Evolutionary conservation across 192 early-diverging fungal genomes (phyloP), one percentile per base, ranked within the genome.

Genomic region (Podochytrium sp.): DNA sequence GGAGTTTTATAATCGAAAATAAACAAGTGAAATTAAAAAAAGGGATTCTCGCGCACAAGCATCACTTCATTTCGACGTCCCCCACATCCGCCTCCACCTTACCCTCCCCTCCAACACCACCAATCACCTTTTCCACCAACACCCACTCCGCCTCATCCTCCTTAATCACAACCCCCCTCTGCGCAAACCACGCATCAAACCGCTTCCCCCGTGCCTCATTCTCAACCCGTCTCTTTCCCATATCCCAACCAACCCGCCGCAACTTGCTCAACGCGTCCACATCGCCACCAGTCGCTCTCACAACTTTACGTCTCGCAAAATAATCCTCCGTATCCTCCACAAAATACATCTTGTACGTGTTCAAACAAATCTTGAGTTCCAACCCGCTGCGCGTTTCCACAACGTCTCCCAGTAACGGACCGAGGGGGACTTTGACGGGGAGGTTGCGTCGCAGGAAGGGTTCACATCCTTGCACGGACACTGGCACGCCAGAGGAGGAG

Each of bases 261-360:
- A 34, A 29, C 1, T 29, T 7, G 6, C 65, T 20, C 25, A 61
- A 14, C 18, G 20, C 43, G 18, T 59, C 34, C 14, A 10, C 52
- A 65, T 29, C 23, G 25, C 49, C 18, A 14, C 16, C 18, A 25
- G 23, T 32, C 6, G 14, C 62, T 3, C 39, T 6, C 30, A 16
- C 56, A 25, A 12, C 39, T 14, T 33, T 27, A 18, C 75, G 38
- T 23, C 60, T 20, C 35, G 75, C 61, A 65, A 93, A 98, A 80
- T 87, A 90, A 68, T 99, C 98, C 78, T 99, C 98, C 2, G 96
- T 96, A 29, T 92, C 86, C 50, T 91, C 93, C 32, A 99, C 91
- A 78, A 95, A 99, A 76, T 95, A 98, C 64, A 99, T 93, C 83
- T 95, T 94, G 87, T 99, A 99, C 6, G 96, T 96, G 78, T 98